Conservation (phyloP, 768 basidiomycete species). For the Tulasnella sp. region DNA sequence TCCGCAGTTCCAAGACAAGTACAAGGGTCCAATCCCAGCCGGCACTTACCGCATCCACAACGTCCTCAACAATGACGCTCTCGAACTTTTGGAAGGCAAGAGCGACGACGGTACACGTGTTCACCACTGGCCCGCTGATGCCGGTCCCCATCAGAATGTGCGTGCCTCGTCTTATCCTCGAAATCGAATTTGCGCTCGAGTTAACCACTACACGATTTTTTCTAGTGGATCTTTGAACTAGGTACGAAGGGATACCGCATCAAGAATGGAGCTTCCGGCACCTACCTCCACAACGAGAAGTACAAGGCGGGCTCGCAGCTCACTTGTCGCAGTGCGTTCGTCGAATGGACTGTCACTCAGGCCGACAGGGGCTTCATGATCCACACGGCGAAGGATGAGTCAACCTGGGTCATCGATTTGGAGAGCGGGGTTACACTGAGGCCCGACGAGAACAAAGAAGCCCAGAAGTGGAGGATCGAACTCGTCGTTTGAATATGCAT, state of each 20-base stretch:
- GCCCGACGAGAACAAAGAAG: too few relatives aligned
- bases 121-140: background rate
- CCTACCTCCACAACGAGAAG: background rate
- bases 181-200: background rate
- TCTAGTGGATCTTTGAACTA: background rate
- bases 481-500: too few relatives aligned
- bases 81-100: background rate
- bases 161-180: background rate
- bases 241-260: background rate
- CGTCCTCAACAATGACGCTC: conserved; percentile 11
- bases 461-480: too few relatives aligned
- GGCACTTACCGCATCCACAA: conserved; percentile 20
- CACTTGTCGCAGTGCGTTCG: too few relatives aligned
- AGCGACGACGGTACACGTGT: background rate
- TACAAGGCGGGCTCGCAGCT: too few relatives aligned
- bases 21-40: background rate
- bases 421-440: too few relatives aligned
- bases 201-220: background rate
- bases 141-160: background rate
- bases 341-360: too few relatives aligned
- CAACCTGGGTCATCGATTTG: too few relatives aligned
- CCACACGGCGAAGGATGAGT: too few relatives aligned
- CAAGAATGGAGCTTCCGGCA: conserved; percentile 10
- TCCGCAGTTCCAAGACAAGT: background rate
- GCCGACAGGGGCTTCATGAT: too few relatives aligned